These are phyloP conservation scores for Mycosarcoma mackinlayi DNA, from an alignment of 1,284 basidiomycete genomes.

Conservation along the genomic window DNA sequence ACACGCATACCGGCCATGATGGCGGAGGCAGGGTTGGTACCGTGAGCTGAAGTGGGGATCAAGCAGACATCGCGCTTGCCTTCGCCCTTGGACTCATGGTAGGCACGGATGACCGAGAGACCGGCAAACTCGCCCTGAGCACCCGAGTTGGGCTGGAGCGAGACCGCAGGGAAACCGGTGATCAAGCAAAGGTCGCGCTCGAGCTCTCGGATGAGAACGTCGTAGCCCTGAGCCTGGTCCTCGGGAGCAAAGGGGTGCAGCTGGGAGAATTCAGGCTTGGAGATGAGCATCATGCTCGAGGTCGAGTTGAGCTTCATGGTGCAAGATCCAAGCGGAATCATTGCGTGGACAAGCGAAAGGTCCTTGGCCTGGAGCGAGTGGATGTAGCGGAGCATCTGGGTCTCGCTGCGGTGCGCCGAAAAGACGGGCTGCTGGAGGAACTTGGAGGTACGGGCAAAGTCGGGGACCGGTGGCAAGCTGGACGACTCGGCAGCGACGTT, in stretches of 20 bases:
- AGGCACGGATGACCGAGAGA: conserved; percentile 90
- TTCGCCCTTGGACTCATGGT: conserved; percentile 88
- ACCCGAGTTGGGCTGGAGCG: conserved; percentile 96
- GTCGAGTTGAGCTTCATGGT: conserved; percentile 70
- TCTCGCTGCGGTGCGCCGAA: conserved; percentile 90
- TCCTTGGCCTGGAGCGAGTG: conserved; percentile 93
- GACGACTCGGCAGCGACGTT: conserved; percentile 27
- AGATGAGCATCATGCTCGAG: conserved; percentile 94
- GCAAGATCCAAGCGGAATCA: conserved; percentile 90
- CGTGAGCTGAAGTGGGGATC: conserved; percentile 94
- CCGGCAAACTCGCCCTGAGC: conserved; percentile 96
- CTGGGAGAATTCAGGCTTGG: conserved; percentile 88
- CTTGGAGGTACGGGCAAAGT: conserved; percentile 77
- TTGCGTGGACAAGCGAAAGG: conserved; percentile 90
- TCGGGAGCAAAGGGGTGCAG: conserved; percentile 93
- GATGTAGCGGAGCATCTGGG: conserved; percentile 91
- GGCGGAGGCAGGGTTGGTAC: conserved; percentile 80
- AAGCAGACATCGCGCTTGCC: conserved; percentile 89
- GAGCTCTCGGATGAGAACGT: conserved; percentile 85
- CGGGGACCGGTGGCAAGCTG: conserved; percentile 59
- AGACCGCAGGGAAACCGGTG: conserved; percentile 93
- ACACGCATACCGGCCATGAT: conserved; percentile 98
- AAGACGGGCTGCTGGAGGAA: conserved; percentile 90
- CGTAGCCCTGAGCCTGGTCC: conserved; percentile 90
- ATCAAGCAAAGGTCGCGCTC: conserved; percentile 90